phyloP scores from a whole-genome alignment of 495 filamentous ascomycete genomes.

The Wilcoxina mikolae region DNA sequence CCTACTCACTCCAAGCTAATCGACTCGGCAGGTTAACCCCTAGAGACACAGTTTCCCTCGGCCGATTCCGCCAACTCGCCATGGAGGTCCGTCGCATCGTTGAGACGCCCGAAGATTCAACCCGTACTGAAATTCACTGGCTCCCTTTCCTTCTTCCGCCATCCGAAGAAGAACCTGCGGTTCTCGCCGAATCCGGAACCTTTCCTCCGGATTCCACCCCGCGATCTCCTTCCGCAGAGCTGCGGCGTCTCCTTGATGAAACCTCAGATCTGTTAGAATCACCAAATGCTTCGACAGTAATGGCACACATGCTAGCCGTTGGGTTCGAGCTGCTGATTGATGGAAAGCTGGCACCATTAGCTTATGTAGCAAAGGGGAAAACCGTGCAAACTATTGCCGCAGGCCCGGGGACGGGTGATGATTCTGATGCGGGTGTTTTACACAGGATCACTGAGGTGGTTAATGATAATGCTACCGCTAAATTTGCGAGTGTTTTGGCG shows the following conservation, averaged over 20 bases:
- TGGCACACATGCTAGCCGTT: conserved; percentile 73
- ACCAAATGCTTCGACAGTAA: conserved; percentile 67
- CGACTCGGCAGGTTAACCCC: conserved; percentile 30
- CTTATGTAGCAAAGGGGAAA: conserved; percentile 46
- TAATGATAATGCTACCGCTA: conserved; percentile 38
- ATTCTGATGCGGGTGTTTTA: conserved; percentile 31
- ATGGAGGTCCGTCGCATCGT: conserved; percentile 64
- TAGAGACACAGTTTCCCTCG: conserved; percentile 71
- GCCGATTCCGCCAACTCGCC: conserved; percentile 60
- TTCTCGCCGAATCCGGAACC: conserved; percentile 73
- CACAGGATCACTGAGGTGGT: conserved; percentile 9
- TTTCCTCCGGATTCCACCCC: conserved; percentile 36
- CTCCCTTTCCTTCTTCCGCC: conserved; percentile 73
- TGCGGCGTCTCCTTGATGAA: conserved; percentile 85
- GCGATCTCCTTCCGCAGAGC: conserved; percentile 26
- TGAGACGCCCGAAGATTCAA: conserved; percentile 38
- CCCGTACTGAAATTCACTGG: conserved; percentile 40
- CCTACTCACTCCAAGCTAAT: not conserved
- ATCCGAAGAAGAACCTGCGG: conserved; percentile 55
- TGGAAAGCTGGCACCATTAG: conserved; percentile 56
- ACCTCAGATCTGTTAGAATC: conserved; percentile 93
- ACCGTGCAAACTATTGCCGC: not conserved
- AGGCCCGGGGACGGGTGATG: not conserved
- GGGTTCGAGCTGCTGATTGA: conserved; percentile 71
- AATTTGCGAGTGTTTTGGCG: conserved; percentile 77